Percentiles rank a stretch among this genome's conserved stretches.
phyloP scores from a whole-genome alignment of 2,329 filamentous ascomycete genomes.

The Cytospora chrysosperma region DNA sequence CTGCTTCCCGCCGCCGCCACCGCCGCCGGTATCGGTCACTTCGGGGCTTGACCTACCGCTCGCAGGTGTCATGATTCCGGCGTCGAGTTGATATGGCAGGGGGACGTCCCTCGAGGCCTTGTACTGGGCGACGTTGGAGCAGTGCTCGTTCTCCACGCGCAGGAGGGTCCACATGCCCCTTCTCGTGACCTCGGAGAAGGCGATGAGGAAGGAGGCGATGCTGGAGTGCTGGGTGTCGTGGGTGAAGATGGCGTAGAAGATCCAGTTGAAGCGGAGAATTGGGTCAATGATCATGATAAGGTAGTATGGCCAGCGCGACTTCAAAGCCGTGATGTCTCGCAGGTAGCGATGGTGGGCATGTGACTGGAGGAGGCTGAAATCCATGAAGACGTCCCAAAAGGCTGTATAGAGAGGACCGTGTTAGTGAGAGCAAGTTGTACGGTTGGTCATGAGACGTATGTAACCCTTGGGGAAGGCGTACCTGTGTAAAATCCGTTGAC shows the following conservation, averaged over 20 bases:
- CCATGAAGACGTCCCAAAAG: conserved; percentile 94
- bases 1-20: conserved; percentile 25
- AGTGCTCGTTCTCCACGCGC: conserved; percentile 97
- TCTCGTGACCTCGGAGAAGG: conserved; percentile 76
- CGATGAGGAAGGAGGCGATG: conserved; percentile 75
- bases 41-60: conserved; percentile 39
- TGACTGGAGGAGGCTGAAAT: conserved; percentile 87
- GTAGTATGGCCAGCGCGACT: conserved; percentile 82
- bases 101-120: conserved; percentile 86
- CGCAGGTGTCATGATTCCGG: conserved; percentile 37
- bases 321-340: conserved; percentile 77
- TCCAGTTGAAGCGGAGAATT: conserved; percentile 87
- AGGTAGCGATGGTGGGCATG: conserved; percentile 66
- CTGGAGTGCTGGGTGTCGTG: conserved; percentile 80
- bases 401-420: conserved; percentile 42
- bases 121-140: conserved; percentile 85
- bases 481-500: conserved; percentile 82
- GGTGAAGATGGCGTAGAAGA: conserved; percentile 86
- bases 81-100: conserved; percentile 71
- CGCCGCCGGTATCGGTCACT: conserved; percentile 24
- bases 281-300: conserved; percentile 79
- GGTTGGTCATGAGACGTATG: background rate
- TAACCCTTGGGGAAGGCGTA: conserved; percentile 39
- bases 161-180: conserved; percentile 90
- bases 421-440: conserved; percentile 5